phyloP scores from a whole-genome alignment of 306 rosid genomes.

The Begonia masoniana region DNA sequence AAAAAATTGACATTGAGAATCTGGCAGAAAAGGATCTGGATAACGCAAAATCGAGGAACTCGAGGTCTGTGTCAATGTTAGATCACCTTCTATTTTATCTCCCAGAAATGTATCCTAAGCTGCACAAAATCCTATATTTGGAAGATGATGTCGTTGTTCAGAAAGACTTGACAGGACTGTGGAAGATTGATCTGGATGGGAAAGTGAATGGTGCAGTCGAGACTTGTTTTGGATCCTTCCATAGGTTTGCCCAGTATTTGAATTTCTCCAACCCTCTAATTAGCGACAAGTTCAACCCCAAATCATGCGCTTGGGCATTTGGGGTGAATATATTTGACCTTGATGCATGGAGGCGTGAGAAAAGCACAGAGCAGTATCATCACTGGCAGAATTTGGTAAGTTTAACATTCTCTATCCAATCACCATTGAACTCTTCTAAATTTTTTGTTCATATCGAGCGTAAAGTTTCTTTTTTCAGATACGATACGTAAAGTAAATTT shows the following conservation, averaged over 20 bases:
- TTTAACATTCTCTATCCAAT: constrained; percentile 3
- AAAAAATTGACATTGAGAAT: constrained; percentile 36
- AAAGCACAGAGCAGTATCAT: constrained; percentile 69
- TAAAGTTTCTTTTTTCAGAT: no score
- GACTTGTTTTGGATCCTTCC: constrained; percentile 95
- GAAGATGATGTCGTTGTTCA: constrained; percentile 98
- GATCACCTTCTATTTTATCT: constrained; percentile 83
- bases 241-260: constrained; percentile 63
- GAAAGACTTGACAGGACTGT: constrained; percentile 79
- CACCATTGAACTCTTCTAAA: not conserved
- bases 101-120: constrained; percentile 90
- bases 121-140: constrained; percentile 62
- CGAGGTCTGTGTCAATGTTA: constrained; percentile 56
- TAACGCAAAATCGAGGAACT: constrained; percentile 32
- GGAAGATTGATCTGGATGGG: constrained; percentile 91
- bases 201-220: constrained; percentile 96
- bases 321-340: constrained; percentile 95
- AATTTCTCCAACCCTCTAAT: constrained; percentile 80
- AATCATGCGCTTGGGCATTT: constrained; percentile 91
- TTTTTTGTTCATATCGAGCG: not conserved
- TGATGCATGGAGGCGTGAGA: constrained; percentile 85
- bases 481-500: not conserved
- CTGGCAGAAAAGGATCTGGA: constrained; percentile 42
- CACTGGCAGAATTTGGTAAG: constrained; percentile 90
- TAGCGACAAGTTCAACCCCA: constrained; percentile 67